Evolutionary conservation across 768 basidiomycete species (phyloP), one percentile per base, ranked within the genome.

Genomic region (Serendipita sp.): DNA sequence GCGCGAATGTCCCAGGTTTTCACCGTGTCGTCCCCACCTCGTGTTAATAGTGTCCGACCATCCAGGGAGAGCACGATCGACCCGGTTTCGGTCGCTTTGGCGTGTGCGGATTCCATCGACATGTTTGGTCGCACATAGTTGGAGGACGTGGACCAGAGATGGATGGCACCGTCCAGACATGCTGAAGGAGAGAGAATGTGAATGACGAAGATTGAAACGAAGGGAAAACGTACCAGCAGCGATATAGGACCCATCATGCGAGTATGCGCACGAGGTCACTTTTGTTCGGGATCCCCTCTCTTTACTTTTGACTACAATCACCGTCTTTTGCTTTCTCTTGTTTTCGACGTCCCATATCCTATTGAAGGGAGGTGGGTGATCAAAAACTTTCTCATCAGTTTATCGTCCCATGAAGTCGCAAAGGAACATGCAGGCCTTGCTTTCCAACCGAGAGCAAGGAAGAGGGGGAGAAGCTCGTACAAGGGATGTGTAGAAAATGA

Each of bases 1-100:
- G 86, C 79, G 62, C 90, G 83, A 28, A 91, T 74, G 72, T 98
- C 95, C 96, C 96, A 99, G 48, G 97, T 95, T 98, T 98, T 99
- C 62, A 97, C 86, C 1, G 92, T 95, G 70, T 94, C 87, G 74
- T 99, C 96, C 1, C 89, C 91, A 42, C 95, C 93, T 68, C 96
- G 78, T 3, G 91, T 94, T 63, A 92, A 79, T 33, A 98, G 74
- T 22, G 88, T 89, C 64, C 80, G 78, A 1, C 89, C 88, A 69
- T 99, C 96, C 56, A 92, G 80, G 7, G 91, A 90, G 71, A 96
- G 98, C 13, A 82, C 81, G 48, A 98, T 69, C 0, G 90, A 89
- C 3, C 92, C 90, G 1, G 86, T 91, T 68, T 93, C 90, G 0
- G 85, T 88, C 41, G 81, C 83, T 73, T 91, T 96, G 33, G 74